Evolutionary conservation across 2,329 filamentous ascomycete genomes (phyloP).

Genomic region (Colletotrichum trifolii): DNA sequence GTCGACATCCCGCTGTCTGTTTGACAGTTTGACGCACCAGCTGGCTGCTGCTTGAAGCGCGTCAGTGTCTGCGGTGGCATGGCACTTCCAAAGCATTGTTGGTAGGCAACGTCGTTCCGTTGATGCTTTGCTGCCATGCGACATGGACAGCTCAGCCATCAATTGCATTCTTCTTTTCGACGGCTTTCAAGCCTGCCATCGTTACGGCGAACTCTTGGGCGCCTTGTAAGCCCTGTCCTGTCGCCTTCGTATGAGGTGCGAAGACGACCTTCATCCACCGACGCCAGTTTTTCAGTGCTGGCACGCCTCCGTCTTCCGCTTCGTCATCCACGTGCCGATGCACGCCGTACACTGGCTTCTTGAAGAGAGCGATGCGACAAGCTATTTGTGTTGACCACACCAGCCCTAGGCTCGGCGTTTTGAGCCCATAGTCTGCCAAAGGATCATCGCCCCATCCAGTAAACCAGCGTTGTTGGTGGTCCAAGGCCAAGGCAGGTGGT

Average conservation of each 20-base stretch:
- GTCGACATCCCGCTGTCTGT: too few relatives aligned
- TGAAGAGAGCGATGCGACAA: constrained; percentile 83
- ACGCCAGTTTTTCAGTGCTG: constrained; percentile 70
- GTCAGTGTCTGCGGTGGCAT: too few relatives aligned
- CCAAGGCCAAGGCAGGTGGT: constrained; percentile 73
- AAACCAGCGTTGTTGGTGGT: constrained; percentile 95
- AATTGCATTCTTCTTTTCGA: constrained; percentile 39
- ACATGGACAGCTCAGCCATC: neutral
- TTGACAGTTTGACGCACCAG: too few relatives aligned
- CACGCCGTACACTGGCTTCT: constrained; percentile 67
- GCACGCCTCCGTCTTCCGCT: constrained; percentile 53
- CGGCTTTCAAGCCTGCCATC: constrained; percentile 67
- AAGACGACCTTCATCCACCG: constrained; percentile 92
- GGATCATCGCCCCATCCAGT: constrained; percentile 90
- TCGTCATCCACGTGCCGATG: constrained; percentile 49
- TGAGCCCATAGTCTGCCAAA: constrained; percentile 62
- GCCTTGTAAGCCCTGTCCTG: constrained; percentile 58
- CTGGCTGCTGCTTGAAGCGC: too few relatives aligned
- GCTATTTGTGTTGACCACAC: constrained; percentile 93
- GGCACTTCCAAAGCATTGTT: too few relatives aligned
- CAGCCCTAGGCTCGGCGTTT: constrained; percentile 87
- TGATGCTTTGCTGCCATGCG: too few relatives aligned
- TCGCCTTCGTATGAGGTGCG: constrained; percentile 76
- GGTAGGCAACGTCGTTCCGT: too few relatives aligned
- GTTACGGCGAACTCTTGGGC: constrained; percentile 81